Evolutionary conservation across 2,329 filamentous ascomycete genomes (phyloP), one percentile per base, ranked within the genome.

Genomic region (Hypoxylon sp.): DNA sequence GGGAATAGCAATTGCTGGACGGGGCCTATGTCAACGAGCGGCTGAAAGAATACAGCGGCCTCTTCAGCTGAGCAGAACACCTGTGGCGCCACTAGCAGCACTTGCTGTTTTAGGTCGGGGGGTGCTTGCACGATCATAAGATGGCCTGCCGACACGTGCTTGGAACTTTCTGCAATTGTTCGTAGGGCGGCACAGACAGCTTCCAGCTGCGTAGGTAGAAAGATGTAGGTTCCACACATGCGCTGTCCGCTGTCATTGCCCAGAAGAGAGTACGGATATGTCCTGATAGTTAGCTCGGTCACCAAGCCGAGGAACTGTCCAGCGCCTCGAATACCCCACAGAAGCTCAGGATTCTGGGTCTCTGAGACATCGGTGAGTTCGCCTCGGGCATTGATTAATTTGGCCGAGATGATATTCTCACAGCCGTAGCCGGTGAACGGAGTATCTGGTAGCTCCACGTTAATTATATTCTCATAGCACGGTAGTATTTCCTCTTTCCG

Each of bases 281-380:
- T 65, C 44, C 70, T 72, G 55, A 79, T 66, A 6, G 71, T 73
- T 13, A 80, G 70, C 37, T 75, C 53, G 0, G 76, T 79, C 0
- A 76, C 72, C 13, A 81, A 69, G 13, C 78, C 79, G 31, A 81
- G 78, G 44, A 74, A 75, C 17, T 79, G 77, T 15, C 46, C 46
- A 48, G 46, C 46, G 2, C 79, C 79, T 37, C 77, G 69, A 54
- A 80, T 73, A 4, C 75, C 79, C 42, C 72, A 80, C 37, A 78
- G 75, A 3, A 80, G 57, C 19, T 79, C 75, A 2, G 76, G 71
- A 32, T 76, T 60, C 6, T 52, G 35, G 3, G 44, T 39, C 24
- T 68, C 32, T 1, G 72, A 74, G n/a, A 17, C 37, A n/a, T 39
- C 37, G 6, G 17, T n/a, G 6, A 39, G 37, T 5, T 39, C 37